These are phyloP conservation scores for Porogramme epimiltina DNA, from an alignment of 1,284 basidiomycete genomes.

Conservation along the genomic window DNA sequence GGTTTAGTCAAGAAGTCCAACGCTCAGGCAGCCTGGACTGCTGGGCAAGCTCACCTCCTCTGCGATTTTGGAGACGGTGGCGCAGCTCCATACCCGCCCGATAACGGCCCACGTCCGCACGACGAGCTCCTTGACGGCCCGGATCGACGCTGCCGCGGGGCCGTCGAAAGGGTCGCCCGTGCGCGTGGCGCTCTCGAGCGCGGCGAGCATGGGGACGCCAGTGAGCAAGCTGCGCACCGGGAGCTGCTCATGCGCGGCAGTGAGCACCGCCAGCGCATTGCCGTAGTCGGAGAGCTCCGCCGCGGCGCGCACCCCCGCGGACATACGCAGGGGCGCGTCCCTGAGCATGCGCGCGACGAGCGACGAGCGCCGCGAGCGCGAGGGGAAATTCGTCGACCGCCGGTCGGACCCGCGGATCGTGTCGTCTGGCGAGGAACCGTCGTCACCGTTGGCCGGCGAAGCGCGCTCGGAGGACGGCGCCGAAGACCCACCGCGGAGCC, in stretches of 20 bases:
- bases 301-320: slow-evolving; percentile 51
- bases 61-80: slow-evolving; percentile 53
- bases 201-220: slow-evolving; percentile 84
- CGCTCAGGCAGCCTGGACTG: not conserved
- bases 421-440: not conserved
- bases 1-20: not conserved
- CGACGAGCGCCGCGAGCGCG: slow-evolving; percentile 58
- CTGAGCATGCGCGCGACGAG: slow-evolving; percentile 50
- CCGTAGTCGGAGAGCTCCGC: slow-evolving; percentile 77
- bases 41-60: slow-evolving; percentile 48
- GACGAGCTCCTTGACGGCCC: slow-evolving; percentile 67
- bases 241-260: slow-evolving; percentile 65
- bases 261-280: slow-evolving; percentile 72
- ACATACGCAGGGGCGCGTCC: slow-evolving; percentile 45
- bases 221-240: slow-evolving; percentile 77
- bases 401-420: slow-evolving; percentile 37
- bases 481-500: slow-evolving; percentile 39
- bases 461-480: slow-evolving; percentile 41
- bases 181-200: slow-evolving; percentile 63
- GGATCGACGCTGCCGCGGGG: slow-evolving; percentile 50
- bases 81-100: slow-evolving; percentile 72
- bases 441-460: slow-evolving; percentile 15
- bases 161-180: slow-evolving; percentile 39
- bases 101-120: slow-evolving; percentile 68
- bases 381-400: slow-evolving; percentile 46